A percentile compares a stretch with the other conserved stretches of the same genome.
Evolutionary conservation across 2,329 filamentous ascomycete species (phyloP).

Genomic region (Ustulina deusta): DNA sequence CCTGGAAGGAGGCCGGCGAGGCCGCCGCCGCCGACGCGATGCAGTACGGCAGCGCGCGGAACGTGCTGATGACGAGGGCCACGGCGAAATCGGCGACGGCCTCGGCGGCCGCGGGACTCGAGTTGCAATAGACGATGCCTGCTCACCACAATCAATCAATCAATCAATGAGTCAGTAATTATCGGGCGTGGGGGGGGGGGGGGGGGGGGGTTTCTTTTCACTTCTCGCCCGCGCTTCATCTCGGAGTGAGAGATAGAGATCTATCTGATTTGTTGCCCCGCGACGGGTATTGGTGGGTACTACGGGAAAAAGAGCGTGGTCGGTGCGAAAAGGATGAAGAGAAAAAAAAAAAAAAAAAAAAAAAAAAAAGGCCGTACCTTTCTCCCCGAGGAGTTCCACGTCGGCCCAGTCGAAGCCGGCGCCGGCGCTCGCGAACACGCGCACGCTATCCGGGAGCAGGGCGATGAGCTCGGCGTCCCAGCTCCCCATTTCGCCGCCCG

Average conservation of each 20-base stretch:
- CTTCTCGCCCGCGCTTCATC: background rate
- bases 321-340: too few relatives aligned
- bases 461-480: constrained; percentile 71
- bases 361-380: too few relatives aligned
- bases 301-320: too few relatives aligned
- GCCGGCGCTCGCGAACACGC: constrained; percentile 69
- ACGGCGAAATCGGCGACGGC: constrained; percentile 79
- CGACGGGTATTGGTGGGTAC: background rate
- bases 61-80: constrained; percentile 75
- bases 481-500: constrained; percentile 72
- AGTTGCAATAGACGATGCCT: constrained; percentile 79
- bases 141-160: background rate
- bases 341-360: too few relatives aligned
- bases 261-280: background rate
- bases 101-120: constrained; percentile 76
- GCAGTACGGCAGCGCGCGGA: constrained; percentile 76
- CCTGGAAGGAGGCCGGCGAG: constrained; percentile 57
- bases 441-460: constrained; percentile 64
- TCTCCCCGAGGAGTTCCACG: constrained; percentile 68
- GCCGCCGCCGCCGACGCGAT: constrained; percentile 68
- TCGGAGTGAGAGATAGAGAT: background rate
- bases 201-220: background rate
- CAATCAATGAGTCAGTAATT: too few relatives aligned
- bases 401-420: constrained; percentile 74
- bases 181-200: too few relatives aligned